Evolutionary conservation across 202 grass and related monocot species (phyloP).

Genomic region (Bolboschoenoplectus hybrid): DNA sequence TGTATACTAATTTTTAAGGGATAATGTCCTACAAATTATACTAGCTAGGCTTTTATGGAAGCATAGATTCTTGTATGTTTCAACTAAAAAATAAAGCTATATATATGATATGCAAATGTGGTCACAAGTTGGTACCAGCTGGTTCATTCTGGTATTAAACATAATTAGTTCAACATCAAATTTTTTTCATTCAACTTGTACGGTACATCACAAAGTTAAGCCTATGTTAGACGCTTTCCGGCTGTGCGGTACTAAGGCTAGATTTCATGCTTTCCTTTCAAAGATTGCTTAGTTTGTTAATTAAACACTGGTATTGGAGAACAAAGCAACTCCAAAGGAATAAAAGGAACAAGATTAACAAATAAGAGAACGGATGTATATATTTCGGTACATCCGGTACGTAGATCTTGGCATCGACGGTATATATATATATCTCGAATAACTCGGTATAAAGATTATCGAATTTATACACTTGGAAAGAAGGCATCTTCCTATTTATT

Average conservation of each 20-base stretch:
- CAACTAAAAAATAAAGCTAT: not conserved
- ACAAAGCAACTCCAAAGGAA: not conserved
- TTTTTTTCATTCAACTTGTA: slow-evolving; percentile 14
- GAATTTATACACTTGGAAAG: not conserved
- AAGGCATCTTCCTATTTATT: not conserved
- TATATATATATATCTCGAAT: not conserved
- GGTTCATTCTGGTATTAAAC: slow-evolving; percentile 8
- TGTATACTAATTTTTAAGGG: not conserved
- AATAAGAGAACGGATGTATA: not conserved
- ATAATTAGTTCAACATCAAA: not conserved
- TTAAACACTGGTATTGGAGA: not conserved
- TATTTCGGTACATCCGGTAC: not conserved
- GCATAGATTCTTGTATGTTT: slow-evolving; percentile 15
- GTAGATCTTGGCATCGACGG: not conserved
- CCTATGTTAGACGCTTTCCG: not conserved
- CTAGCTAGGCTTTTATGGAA: slow-evolving; percentile 20
- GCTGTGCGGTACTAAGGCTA: not conserved
- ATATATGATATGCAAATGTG: slow-evolving; percentile 5
- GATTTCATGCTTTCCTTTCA: not conserved
- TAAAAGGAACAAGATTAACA: not conserved
- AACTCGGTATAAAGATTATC: not conserved
- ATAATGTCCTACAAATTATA: not conserved
- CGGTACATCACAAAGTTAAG: not conserved
- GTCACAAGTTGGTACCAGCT: slow-evolving; percentile 1
- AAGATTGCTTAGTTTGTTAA: slow-evolving; percentile 2